Evolutionary conservation across 2,329 filamentous ascomycete species (phyloP).

Genomic region (Trichoderma guizhouense): DNA sequence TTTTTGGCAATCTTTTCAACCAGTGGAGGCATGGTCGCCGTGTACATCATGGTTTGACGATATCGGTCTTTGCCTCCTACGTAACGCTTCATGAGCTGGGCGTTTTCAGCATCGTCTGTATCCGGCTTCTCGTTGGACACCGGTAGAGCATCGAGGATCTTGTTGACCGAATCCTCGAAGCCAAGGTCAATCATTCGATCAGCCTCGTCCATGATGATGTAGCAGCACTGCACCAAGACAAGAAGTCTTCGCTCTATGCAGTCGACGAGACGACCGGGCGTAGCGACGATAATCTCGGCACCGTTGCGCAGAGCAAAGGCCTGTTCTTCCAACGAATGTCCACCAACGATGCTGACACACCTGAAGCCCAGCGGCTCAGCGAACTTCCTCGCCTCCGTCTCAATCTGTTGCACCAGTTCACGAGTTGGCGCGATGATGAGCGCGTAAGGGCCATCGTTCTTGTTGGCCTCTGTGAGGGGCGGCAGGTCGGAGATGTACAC

Average conservation of each 20-base stretch:
- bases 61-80: conserved; percentile 75
- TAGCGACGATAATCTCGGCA: conserved; percentile 97
- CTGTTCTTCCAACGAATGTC: conserved; percentile 92
- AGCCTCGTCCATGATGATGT: conserved; percentile 98
- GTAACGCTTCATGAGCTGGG: conserved; percentile 77
- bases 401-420: conserved; percentile 96
- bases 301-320: conserved; percentile 85
- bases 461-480: conserved; percentile 76
- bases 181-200: conserved; percentile 99
- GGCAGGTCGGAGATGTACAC: conserved; percentile 93
- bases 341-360: conserved; percentile 96
- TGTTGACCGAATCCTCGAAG: conserved; percentile 96
- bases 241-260: conserved; percentile 91
- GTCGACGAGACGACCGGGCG: conserved; percentile 92
- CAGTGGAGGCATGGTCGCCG: conserved; percentile 89
- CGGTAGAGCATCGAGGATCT: conserved; percentile 91
- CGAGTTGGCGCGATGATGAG: conserved; percentile 94
- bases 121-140: conserved; percentile 95
- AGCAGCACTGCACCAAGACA: conserved; percentile 93
- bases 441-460: conserved; percentile 95
- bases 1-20: conserved; percentile 97
- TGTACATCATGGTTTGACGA: conserved; percentile 99
- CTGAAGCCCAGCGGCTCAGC: conserved; percentile 86
- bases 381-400: conserved; percentile 90
- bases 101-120: conserved; percentile 83